A percentile compares a stretch with the other conserved stretches of the same genome.
Conservation (phyloP, 345 rosid species). For the Limnanthes douglasii region DNA sequence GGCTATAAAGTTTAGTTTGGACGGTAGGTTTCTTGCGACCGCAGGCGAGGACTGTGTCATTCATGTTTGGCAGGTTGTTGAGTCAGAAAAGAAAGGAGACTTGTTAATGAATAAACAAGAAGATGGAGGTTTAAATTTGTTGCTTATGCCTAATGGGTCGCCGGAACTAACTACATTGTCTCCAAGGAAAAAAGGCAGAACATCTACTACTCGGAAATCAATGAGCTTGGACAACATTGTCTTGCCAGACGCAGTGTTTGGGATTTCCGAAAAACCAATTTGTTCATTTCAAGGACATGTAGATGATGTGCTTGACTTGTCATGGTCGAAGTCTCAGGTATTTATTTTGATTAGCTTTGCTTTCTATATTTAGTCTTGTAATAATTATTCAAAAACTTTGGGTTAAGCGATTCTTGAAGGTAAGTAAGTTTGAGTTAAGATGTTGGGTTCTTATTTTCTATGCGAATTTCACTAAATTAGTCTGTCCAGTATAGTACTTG, state of each 20-base stretch:
- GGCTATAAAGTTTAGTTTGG: conserved; percentile 85
- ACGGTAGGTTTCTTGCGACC: conserved; percentile 80
- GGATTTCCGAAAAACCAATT: conserved; percentile 65
- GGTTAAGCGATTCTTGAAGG: too few relatives aligned
- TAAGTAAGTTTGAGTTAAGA: too few relatives aligned
- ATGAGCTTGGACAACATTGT: conserved; percentile 52
- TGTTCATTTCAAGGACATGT: conserved; percentile 73
- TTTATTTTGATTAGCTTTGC: background rate
- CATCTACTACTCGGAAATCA: conserved; percentile 68
- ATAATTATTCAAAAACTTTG: too few relatives aligned
- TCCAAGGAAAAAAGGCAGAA: conserved; percentile 58
- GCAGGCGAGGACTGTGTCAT: conserved; percentile 92
- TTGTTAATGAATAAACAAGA: conserved; percentile 54
- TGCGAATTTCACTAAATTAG: too few relatives aligned
- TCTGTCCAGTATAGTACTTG: too few relatives aligned
- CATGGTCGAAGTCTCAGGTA: conserved; percentile 97
- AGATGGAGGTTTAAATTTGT: conserved; percentile 38
- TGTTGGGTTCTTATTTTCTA: too few relatives aligned
- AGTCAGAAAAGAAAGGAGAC: conserved; percentile 71
- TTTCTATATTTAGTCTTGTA: conserved; percentile 1
- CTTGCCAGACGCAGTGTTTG: conserved; percentile 71
- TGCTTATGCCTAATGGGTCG: conserved; percentile 51
- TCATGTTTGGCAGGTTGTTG: conserved; percentile 69
- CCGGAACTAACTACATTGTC: conserved; percentile 57
- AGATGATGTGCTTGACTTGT: conserved; percentile 77